Base-by-base conservation (phyloP, 306 rosid genomes). In the Trifolium pratense region DNA sequence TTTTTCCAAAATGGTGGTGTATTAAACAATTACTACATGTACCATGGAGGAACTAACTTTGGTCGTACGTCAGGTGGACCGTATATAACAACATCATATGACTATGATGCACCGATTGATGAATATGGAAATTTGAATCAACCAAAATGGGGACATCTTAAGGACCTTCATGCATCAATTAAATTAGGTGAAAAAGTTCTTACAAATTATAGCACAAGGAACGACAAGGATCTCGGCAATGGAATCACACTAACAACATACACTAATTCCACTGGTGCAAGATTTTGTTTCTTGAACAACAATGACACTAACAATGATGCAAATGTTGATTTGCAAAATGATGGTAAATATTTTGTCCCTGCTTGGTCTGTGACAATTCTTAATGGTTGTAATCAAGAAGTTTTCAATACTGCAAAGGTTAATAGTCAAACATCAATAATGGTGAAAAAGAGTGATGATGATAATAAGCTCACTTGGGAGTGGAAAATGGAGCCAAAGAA, bases 41-140 rank as follows among this genome's bases (percentile, higher is more conserved):
- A 57, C 10, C 37, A 57, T 25, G 63, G 63, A 11, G 63, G 63
- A 57, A 57, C 63, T 8, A 57, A 57, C 17, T 57, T 57, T 23
- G 63, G 37, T 7, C 37, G 37, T 9, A 57, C 63, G 5, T 1
- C 63, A 12, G 34, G 63, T 5, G 63, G 63, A 25, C 63, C 63
- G 0, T 57, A 57, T 25, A 57, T 57, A 12, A 57, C 36, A 57
- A 57, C 63, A 21, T 57, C 63, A 5, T 57, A 57, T 57, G 37
- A 57, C 16, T 57, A 57, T 29, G 63, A 57, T 57, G 63, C 63
- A 25, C 37, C 63, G 6, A 26, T 57, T 25, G 63, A 57, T 57
- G 63, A 57, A 36, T 57, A 57, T 57, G 63, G 63, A 16, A 58
- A 18, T 57, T 57, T 57, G 63, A 57, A 57, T 57, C 36, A 57